phyloP scores from a whole-genome alignment of 192 early-diverging fungal species.

The Backusella liffmaniae region DNA sequence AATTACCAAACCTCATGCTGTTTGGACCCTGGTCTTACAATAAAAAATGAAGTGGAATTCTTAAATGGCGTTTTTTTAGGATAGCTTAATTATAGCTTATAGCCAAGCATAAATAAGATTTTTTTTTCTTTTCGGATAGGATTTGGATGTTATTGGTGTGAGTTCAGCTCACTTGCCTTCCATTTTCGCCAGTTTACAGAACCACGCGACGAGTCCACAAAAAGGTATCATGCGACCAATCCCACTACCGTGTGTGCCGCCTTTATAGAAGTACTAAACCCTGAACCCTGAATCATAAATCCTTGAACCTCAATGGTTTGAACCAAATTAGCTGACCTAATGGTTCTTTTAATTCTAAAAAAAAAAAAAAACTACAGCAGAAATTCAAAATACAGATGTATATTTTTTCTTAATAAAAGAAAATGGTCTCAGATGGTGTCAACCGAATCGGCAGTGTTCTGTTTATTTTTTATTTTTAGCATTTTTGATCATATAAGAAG shows the following conservation, averaged over 20 bases:
- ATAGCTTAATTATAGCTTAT: neutral
- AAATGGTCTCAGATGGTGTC: neutral
- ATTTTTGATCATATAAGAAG: neutral
- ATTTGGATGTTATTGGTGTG: neutral
- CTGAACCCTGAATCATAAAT: conserved; percentile 8
- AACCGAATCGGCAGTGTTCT: neutral
- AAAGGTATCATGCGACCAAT: conserved; percentile 1
- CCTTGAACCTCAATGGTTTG: neutral
- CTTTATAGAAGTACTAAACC: conserved; percentile 1
- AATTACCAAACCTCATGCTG: neutral
- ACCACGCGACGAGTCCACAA: conserved; percentile 2
- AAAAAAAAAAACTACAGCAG: neutral
- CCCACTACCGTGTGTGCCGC: neutral
- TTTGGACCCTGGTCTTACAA: neutral
- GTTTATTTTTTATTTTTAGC: conserved; percentile 5
- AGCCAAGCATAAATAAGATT: neutral
- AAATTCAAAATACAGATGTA: neutral
- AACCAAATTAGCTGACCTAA: conserved; percentile 4
- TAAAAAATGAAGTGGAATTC: neutral
- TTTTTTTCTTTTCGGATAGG: neutral
- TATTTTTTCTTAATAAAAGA: neutral
- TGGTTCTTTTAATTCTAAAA: neutral
- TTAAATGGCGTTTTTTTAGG: neutral
- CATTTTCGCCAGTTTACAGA: neutral
- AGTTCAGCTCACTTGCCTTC: neutral